Evolutionary conservation across 345 rosid species (phyloP).

Genomic region (Leavenworthia alabamica): DNA sequence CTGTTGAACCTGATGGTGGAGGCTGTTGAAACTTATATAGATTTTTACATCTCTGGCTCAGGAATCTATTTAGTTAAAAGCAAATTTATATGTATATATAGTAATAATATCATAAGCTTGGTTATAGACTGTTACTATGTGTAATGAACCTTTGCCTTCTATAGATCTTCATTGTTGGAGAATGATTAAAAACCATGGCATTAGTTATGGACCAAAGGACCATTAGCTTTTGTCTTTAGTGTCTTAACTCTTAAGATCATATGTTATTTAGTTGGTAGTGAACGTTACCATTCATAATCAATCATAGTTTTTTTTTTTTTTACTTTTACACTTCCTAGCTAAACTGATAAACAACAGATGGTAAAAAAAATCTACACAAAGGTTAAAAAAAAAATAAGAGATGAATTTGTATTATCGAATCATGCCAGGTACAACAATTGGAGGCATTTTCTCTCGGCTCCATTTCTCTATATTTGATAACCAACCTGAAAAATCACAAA

Average conservation of each 20-base stretch:
- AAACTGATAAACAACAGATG: background rate
- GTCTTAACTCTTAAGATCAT: constrained; percentile 2
- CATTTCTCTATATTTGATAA: constrained; percentile 45
- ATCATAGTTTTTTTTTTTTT: background rate
- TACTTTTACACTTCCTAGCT: background rate
- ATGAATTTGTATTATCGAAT: constrained; percentile 25
- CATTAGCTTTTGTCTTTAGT: background rate
- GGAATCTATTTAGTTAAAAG: background rate
- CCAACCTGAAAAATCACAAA: constrained; percentile 40
- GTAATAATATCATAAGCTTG: constrained; percentile 21
- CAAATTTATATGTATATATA: constrained; percentile 16
- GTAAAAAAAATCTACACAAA: too few species aligned
- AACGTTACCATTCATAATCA: constrained; percentile 12
- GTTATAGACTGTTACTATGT: too few species aligned
- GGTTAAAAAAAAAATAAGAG: too few species aligned
- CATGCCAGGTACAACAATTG: constrained; percentile 41
- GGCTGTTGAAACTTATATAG: constrained; percentile 55
- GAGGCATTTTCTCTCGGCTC: constrained; percentile 44
- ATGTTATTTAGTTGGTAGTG: too few species aligned
- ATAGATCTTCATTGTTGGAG: too few species aligned
- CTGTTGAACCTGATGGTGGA: constrained; percentile 86
- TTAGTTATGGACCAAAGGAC: background rate
- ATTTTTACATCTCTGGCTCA: background rate
- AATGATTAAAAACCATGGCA: constrained; percentile 28
- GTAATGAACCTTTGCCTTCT: too few species aligned